phyloP scores from a whole-genome alignment of 1,284 basidiomycete genomes.

The Porphyrellus sp. region DNA sequence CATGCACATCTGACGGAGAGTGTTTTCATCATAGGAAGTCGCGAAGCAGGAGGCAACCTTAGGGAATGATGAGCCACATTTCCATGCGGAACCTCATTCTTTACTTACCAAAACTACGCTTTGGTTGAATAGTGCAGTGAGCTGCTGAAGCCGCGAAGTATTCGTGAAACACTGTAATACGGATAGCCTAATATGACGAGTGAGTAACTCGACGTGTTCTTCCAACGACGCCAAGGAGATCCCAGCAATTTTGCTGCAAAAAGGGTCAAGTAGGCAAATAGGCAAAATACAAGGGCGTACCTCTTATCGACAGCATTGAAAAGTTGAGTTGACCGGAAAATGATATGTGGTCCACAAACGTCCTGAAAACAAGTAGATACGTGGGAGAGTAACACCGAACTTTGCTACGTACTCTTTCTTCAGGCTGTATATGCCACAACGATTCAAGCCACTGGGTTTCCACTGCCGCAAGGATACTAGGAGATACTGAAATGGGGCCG shows the following conservation, averaged over 20 bases:
- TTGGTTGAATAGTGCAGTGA: slow-evolving; percentile 40
- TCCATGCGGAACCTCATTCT: not conserved
- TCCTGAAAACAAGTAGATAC: slow-evolving; percentile 17
- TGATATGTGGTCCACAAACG: slow-evolving; percentile 19
- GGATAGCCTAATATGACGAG: slow-evolving; percentile 36
- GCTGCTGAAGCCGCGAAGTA: slow-evolving; percentile 40
- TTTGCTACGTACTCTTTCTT: slow-evolving; percentile 12
- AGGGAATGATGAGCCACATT: slow-evolving; percentile 6
- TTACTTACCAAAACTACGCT: slow-evolving; percentile 40
- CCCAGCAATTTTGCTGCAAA: slow-evolving; percentile 19
- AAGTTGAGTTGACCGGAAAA: slow-evolving; percentile 29
- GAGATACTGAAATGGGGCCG: slow-evolving; percentile 29
- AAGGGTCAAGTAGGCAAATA: not conserved
- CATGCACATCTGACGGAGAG: slow-evolving; percentile 20
- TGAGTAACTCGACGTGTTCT: slow-evolving; percentile 37
- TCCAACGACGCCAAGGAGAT: slow-evolving; percentile 33
- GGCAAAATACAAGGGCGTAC: slow-evolving; percentile 9
- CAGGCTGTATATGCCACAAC: slow-evolving; percentile 40
- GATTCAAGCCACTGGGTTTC: slow-evolving; percentile 50
- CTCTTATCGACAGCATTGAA: slow-evolving; percentile 24
- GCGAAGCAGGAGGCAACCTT: slow-evolving; percentile 44
- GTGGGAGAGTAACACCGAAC: not conserved
- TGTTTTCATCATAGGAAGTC: slow-evolving; percentile 37
- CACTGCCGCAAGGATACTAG: slow-evolving; percentile 33
- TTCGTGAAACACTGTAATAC: slow-evolving; percentile 38